phyloP scores from a whole-genome alignment of 441 rosid genomes.

The Viola pubescens region DNA sequence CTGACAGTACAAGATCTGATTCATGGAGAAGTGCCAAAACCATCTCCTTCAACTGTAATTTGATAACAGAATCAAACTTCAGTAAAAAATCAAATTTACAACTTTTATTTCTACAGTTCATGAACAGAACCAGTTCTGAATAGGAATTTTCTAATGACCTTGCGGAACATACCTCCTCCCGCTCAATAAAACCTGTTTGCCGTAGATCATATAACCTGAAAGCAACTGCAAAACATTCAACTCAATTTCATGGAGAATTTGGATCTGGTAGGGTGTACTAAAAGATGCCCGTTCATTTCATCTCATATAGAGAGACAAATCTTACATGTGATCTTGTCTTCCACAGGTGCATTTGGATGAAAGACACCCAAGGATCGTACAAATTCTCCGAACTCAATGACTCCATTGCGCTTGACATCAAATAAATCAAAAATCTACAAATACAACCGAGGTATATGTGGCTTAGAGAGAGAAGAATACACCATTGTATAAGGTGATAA shows the following conservation, averaged over 20 bases:
- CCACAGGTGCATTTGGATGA: slow-evolving; percentile 62
- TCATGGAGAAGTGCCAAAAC: slow-evolving; percentile 80
- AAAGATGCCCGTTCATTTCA: not conserved
- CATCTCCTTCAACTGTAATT: slow-evolving; percentile 71
- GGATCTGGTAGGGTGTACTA: not conserved
- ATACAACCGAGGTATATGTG: not conserved
- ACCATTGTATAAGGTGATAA: not conserved
- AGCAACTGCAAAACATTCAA: slow-evolving; percentile 54
- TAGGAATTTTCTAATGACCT: not conserved
- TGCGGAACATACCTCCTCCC: slow-evolving; percentile 60
- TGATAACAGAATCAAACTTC: too few species aligned
- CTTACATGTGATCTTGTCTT: slow-evolving; percentile 63
- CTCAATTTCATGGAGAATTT: slow-evolving; percentile 2
- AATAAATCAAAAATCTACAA: slow-evolving; percentile 73
- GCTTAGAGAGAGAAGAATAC: too few species aligned
- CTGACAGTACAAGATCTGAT: slow-evolving; percentile 60
- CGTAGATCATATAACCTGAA: slow-evolving; percentile 73
- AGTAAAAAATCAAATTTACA: too few species aligned
- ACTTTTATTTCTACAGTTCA: not conserved
- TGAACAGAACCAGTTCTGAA: not conserved
- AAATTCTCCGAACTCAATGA: slow-evolving; percentile 78
- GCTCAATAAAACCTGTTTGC: slow-evolving; percentile 78
- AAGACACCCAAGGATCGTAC: slow-evolving; percentile 76
- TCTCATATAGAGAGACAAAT: slow-evolving; percentile 6
- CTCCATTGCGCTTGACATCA: slow-evolving; percentile 87